Conservation (phyloP, 2,329 filamentous ascomycete species). For the Lasiodiplodia sp. region DNA sequence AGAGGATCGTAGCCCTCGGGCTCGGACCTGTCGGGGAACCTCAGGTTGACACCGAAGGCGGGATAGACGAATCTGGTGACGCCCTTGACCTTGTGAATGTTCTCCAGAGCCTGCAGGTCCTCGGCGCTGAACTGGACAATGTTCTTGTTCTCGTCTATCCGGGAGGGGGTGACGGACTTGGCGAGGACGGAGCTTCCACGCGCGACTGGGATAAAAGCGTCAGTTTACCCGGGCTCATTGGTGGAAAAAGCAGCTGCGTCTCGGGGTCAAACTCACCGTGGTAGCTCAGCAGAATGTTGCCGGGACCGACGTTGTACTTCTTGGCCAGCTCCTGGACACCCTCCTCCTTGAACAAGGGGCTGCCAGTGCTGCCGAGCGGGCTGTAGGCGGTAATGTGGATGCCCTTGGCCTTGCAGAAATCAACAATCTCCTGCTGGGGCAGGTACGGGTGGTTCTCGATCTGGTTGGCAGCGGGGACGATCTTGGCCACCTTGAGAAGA, state of each 20-base stretch:
- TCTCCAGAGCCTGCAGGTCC: slow-evolving; percentile 63
- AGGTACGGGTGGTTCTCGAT: slow-evolving; percentile 77
- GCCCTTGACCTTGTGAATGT: slow-evolving; percentile 56
- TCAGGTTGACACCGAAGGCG: slow-evolving; percentile 57
- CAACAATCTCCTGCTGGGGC: slow-evolving; percentile 75
- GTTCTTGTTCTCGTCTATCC: slow-evolving; percentile 74
- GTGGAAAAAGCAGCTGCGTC: slow-evolving; percentile 5
- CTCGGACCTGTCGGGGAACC: slow-evolving; percentile 56
- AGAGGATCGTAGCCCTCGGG: slow-evolving; percentile 20
- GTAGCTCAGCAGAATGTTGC: slow-evolving; percentile 73
- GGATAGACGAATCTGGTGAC: slow-evolving; percentile 58
- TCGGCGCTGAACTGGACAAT: slow-evolving; percentile 69
- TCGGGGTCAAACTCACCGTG: slow-evolving; percentile 62
- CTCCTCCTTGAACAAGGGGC: slow-evolving; percentile 57
- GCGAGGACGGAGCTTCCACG: slow-evolving; percentile 74
- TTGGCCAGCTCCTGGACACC: slow-evolving; percentile 56
- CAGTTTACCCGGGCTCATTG: slow-evolving; percentile 25
- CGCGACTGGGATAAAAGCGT: slow-evolving; percentile 59
- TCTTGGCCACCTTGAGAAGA: slow-evolving; percentile 64
- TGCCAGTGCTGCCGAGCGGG: slow-evolving; percentile 58
- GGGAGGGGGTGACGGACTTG: slow-evolving; percentile 72
- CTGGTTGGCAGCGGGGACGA: slow-evolving; percentile 73
- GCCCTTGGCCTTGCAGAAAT: slow-evolving; percentile 71
- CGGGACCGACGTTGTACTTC: slow-evolving; percentile 57
- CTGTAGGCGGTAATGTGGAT: slow-evolving; percentile 77